Evolutionary conservation across 208 protist genomes (phyloP), one percentile per base, ranked within the genome.

Genomic region (Porcisia hertigi): DNA sequence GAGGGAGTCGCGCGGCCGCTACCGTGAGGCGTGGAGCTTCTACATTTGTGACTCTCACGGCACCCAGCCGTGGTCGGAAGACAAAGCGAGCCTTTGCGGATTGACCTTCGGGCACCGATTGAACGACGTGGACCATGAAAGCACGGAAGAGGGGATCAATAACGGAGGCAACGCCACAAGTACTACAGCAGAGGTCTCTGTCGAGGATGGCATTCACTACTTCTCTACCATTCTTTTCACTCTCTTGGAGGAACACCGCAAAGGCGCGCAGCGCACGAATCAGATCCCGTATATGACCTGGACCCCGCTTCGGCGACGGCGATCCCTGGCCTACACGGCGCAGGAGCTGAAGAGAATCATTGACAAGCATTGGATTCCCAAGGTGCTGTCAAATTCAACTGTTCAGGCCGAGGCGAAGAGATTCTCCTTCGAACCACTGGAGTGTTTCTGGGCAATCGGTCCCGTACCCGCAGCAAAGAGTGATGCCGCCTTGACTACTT

Each of bases 1-100:
- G 2, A 71, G 71, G 34, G 52, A 63, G 18, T 20, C 43, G n/a
- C 59, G 57, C 9, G 72, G 75, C 11, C 85, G 82, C 41, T 92
- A 92, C 71, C 54, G 55, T 18, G 77, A 92, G 66, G 86, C 86
- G 59, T 95, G 90, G 93, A 93, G 76, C 54, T 92, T 96, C 47
- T 96, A 90, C 75, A 89, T 97, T 23, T 92, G 88, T 57, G 93
- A 97, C 74, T 97, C 93, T 1, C 93, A 97, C 73, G 93, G 91
- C 3, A 95, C 91, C 36, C 91, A 94, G 77, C 93, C 93, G 16
- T 96, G 91, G 92, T 93, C 93, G n/a, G 77, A 77, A 14, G 82
- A 82, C 36, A 95, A 94, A 69, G 93, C 93, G 1, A 91, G 88
- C 66, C 53, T 97, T 52, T 90, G 80, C 16, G 89, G 89, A 34